These are phyloP conservation scores for Starmerella floricola DNA, from an alignment of 805 yeast genomes.

Conservation along the genomic window DNA sequence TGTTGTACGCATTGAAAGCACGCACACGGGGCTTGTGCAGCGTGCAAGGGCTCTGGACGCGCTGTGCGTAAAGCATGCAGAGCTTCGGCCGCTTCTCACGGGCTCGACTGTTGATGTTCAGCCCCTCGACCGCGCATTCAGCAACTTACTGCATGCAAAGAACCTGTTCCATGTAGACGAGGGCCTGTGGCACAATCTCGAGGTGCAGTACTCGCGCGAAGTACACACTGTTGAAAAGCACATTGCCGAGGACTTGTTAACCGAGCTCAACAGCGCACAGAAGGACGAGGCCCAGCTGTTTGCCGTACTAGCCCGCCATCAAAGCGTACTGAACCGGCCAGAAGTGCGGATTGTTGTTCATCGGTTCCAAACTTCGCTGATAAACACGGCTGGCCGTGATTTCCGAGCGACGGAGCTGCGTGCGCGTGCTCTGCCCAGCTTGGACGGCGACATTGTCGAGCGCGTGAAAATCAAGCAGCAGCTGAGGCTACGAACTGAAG, in stretches of 20 bases:
- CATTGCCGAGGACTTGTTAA: conserved; percentile 34
- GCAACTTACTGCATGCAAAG: not conserved
- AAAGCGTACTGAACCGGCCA: conserved; percentile 40
- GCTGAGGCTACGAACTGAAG: conserved; percentile 34
- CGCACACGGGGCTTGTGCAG: conserved; percentile 32
- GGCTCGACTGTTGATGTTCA: not conserved
- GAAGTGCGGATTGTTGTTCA: conserved; percentile 46
- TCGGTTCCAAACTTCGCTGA: conserved; percentile 44
- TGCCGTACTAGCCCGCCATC: conserved; percentile 38
- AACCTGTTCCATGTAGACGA: conserved; percentile 3
- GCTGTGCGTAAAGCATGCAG: conserved; percentile 42
- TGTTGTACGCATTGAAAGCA: conserved; percentile 46
- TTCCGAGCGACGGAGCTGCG: not conserved
- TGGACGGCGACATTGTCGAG: conserved; percentile 23
- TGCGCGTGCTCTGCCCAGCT: not conserved
- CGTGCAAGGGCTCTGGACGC: conserved; percentile 34
- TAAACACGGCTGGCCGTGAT: conserved; percentile 31
- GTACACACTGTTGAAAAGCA: conserved; percentile 37
- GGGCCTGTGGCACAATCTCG: conserved; percentile 34
- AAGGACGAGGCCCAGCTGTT: conserved; percentile 36
- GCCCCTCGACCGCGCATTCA: conserved; percentile 4
- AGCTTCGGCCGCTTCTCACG: conserved; percentile 15
- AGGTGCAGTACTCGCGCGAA: conserved; percentile 34
- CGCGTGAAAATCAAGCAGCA: conserved; percentile 46
- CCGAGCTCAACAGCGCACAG: conserved; percentile 31